These are phyloP conservation scores for Phialocephala sp. DNA, from an alignment of 2,329 filamentous ascomycete genomes.

Conservation along the genomic window DNA sequence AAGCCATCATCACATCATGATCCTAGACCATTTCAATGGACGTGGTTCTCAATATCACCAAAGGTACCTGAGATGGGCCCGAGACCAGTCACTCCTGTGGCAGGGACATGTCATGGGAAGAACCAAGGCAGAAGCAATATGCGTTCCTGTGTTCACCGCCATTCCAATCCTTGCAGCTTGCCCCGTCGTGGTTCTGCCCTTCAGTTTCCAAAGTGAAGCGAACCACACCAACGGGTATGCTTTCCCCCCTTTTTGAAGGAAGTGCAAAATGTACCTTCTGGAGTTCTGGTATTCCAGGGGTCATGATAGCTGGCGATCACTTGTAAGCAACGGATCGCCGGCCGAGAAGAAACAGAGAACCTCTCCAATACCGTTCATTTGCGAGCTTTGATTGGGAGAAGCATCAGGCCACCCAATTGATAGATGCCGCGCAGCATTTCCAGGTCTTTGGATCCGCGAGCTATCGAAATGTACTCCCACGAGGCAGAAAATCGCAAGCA, in stretches of 20 bases:
- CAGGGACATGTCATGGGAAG: not conserved
- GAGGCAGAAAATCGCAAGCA: constrained; percentile 1
- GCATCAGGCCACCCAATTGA: not conserved
- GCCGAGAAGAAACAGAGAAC: not conserved
- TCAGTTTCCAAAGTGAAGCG: not conserved
- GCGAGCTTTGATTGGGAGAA: not conserved
- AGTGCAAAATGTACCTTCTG: not conserved
- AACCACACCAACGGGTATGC: not conserved
- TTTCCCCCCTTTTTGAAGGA: not conserved
- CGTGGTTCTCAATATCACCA: not conserved
- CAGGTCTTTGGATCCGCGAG: not conserved
- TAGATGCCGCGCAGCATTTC: not conserved
- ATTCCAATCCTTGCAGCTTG: not conserved
- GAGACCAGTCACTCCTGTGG: not conserved
- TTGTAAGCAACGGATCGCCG: not conserved
- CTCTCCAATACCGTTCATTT: not conserved
- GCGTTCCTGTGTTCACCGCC: not conserved
- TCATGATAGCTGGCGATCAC: not conserved
- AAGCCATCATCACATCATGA: not conserved
- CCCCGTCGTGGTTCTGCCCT: not conserved
- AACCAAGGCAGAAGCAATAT: constrained; percentile 1
- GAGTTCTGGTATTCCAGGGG: not conserved
- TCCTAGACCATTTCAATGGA: not conserved
- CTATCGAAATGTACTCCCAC: not conserved
- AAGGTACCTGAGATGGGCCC: not conserved